Evolutionary conservation across 768 basidiomycete genomes (phyloP).

Genomic region (Ephemerocybe angulata): DNA sequence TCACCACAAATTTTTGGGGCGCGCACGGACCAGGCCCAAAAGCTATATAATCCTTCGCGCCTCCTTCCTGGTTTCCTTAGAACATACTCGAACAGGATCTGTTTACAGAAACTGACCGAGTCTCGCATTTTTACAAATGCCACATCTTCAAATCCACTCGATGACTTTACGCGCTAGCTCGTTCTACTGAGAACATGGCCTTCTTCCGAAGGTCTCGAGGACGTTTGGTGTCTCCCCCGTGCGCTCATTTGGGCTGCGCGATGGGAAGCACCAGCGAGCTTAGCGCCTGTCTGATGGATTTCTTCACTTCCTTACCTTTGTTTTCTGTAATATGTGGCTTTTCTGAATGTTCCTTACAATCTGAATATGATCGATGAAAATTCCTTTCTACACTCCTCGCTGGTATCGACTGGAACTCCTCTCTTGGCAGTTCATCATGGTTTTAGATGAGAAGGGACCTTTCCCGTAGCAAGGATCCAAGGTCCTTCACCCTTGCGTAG

Average conservation of each 20-base stretch:
- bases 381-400: no score
- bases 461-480: no score
- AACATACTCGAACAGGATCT: constrained; percentile 82
- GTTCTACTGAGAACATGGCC: constrained; percentile 65
- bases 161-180: constrained; percentile 64
- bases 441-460: no score
- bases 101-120: constrained; percentile 80
- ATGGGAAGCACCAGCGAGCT: constrained; percentile 45
- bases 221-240: constrained; percentile 43
- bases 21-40: constrained; percentile 28
- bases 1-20: no score
- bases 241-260: constrained; percentile 25
- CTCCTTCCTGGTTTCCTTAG: constrained; percentile 37
- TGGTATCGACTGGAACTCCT: no score
- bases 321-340: background rate
- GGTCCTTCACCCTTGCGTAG: no score
- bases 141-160: constrained; percentile 68
- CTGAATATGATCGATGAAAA: no score
- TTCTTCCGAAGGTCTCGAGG: constrained; percentile 46
- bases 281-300: constrained; percentile 65
- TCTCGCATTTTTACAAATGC: constrained; percentile 79
- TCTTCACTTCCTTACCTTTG: constrained; percentile 10
- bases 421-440: no score
- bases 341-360: background rate
- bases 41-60: constrained; percentile 23